These are phyloP conservation scores for Termitomyces eurrhizus DNA, from an alignment of 768 basidiomycete species.

Conservation along the genomic window DNA sequence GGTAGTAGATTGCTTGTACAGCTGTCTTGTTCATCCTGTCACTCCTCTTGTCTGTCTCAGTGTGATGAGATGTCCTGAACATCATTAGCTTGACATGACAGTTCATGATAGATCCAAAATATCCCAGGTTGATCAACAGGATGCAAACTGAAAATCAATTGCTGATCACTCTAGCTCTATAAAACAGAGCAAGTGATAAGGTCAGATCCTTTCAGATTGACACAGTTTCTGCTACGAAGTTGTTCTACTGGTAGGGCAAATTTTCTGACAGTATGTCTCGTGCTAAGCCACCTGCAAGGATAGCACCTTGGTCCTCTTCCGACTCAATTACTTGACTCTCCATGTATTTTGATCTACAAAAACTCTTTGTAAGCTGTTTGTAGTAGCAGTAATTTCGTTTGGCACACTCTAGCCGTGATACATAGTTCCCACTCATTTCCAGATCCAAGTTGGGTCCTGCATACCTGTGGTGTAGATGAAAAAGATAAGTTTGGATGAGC, in stretches of 20 bases:
- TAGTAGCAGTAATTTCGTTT: neutral
- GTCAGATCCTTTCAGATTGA: neutral
- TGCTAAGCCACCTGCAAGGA: constrained; percentile 31
- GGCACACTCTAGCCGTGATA: constrained; percentile 44
- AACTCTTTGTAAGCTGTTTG: neutral
- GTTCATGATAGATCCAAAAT: too few relatives aligned
- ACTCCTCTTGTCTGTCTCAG: too few relatives aligned
- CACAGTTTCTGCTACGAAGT: neutral
- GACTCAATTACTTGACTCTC: constrained; percentile 16
- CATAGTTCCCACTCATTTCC: constrained; percentile 44
- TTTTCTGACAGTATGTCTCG: constrained; percentile 24
- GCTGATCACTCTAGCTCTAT: neutral
- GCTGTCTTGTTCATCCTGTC: too few relatives aligned
- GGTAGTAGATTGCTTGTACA: too few relatives aligned
- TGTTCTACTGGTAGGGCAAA: neutral
- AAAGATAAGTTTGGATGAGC: neutral
- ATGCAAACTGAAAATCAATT: too few relatives aligned
- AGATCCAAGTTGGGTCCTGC: constrained; percentile 38
- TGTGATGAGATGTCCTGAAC: too few relatives aligned
- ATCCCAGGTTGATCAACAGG: too few relatives aligned
- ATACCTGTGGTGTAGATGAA: constrained; percentile 30
- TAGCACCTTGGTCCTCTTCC: constrained; percentile 28
- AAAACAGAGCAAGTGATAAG: neutral
- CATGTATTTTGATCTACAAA: constrained; percentile 20
- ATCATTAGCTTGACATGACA: too few relatives aligned